A percentile compares a stretch with the other conserved stretches of the same genome.
Evolutionary conservation across 1,284 basidiomycete species (phyloP).

Genomic region (Ceratobasidium sp.): DNA sequence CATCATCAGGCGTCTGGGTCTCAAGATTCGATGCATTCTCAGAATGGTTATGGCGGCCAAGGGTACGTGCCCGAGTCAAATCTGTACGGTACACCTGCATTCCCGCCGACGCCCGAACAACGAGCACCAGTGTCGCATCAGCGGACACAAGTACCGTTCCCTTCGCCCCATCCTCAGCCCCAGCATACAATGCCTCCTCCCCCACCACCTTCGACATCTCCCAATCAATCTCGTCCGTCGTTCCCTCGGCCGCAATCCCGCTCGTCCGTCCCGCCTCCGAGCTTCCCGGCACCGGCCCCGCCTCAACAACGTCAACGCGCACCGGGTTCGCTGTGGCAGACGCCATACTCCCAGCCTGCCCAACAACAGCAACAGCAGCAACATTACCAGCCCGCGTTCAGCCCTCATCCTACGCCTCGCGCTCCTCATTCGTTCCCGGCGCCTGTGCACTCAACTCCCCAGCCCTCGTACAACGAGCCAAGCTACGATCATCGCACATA

Average conservation of each 20-base stretch:
- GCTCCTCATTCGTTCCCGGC: conserved; percentile 32
- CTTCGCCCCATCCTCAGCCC: conserved; percentile 26
- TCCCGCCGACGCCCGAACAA: conserved; percentile 18
- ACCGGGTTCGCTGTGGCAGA: conserved; percentile 31
- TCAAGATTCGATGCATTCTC: conserved; percentile 29
- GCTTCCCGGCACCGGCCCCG: conserved; percentile 22
- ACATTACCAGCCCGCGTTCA: conserved; percentile 24
- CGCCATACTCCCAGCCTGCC: conserved; percentile 32
- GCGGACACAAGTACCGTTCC: conserved; percentile 12
- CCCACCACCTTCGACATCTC: conserved; percentile 11
- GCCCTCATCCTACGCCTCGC: conserved; percentile 27
- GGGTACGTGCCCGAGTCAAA: neutral
- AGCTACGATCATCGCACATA: conserved; percentile 34
- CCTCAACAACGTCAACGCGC: conserved; percentile 30
- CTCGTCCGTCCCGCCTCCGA: neutral
- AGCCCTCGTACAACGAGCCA: conserved; percentile 19
- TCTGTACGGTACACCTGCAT: neutral
- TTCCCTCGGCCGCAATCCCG: conserved; percentile 35
- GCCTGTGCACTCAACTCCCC: neutral
- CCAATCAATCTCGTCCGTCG: conserved; percentile 27
- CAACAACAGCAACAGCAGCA: too few species aligned
- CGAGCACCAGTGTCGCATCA: conserved; percentile 40
- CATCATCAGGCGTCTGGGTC: conserved; percentile 11
- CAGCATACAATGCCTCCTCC: conserved; percentile 29
- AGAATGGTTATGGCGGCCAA: neutral